A percentile compares a stretch with the other conserved stretches of the same genome.
These are phyloP conservation scores for Ceratobasidium sp. DNA, from an alignment of 1,284 basidiomycete species.

Conservation along the genomic window DNA sequence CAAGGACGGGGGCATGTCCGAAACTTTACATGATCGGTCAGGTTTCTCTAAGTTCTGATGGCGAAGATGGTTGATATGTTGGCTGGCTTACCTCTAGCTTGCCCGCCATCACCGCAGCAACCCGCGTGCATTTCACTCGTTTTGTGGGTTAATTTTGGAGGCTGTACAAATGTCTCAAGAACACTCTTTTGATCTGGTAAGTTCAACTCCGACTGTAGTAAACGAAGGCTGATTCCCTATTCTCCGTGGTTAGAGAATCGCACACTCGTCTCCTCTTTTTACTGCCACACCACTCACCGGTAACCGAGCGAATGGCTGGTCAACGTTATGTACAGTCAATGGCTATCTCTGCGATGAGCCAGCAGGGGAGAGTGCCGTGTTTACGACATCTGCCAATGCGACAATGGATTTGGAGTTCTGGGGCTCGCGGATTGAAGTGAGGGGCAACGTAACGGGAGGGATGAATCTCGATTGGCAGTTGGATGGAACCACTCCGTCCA, in stretches of 20 bases:
- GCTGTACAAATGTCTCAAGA: slow-evolving; percentile 20
- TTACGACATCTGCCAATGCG: background rate
- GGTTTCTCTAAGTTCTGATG: background rate
- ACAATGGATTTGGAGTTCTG: slow-evolving; percentile 19
- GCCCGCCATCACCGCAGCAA: slow-evolving; percentile 21
- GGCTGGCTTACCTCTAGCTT: background rate
- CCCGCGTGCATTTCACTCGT: background rate
- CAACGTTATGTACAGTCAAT: slow-evolving; percentile 12
- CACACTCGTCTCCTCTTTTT: slow-evolving; percentile 21
- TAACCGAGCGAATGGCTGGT: slow-evolving; percentile 16
- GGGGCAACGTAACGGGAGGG: slow-evolving; percentile 12
- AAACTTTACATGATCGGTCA: background rate
- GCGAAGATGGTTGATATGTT: background rate
- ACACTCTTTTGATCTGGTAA: slow-evolving; percentile 29
- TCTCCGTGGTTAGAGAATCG: slow-evolving; percentile 7
- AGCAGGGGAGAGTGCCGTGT: slow-evolving; percentile 15
- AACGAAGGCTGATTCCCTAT: background rate
- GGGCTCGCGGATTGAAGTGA: slow-evolving; percentile 21
- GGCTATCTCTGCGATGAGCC: slow-evolving; percentile 20
- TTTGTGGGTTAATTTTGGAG: background rate
- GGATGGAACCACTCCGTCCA: background rate
- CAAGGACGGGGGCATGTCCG: background rate
- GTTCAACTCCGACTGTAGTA: background rate
- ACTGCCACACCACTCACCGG: slow-evolving; percentile 28
- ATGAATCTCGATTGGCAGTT: slow-evolving; percentile 22